phyloP scores from a whole-genome alignment of 2,329 filamentous ascomycete genomes.

The Aspergillus pseudoviridinutans region DNA sequence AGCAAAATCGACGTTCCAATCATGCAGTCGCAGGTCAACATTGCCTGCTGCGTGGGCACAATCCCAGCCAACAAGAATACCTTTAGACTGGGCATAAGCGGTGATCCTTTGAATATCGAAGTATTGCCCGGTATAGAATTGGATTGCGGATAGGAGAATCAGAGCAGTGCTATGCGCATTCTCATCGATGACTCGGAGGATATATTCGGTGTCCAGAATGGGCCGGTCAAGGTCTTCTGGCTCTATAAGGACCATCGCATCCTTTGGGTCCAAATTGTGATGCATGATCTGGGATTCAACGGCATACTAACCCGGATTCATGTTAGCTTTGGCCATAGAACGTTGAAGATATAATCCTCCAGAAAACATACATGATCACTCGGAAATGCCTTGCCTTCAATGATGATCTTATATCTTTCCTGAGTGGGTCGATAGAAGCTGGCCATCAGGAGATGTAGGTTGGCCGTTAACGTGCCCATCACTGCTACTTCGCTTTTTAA shows the following conservation, averaged over 20 bases:
- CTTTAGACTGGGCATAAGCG: conserved; percentile 65
- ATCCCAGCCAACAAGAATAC: conserved; percentile 79
- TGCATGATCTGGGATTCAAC: conserved; percentile 74
- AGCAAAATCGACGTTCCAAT: conserved; percentile 89
- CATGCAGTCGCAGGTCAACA: conserved; percentile 71
- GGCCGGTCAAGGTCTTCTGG: conserved; percentile 52
- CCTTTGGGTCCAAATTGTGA: conserved; percentile 63
- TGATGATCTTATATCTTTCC: conserved; percentile 70
- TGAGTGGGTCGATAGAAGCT: conserved; percentile 73
- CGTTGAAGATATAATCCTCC: background rate
- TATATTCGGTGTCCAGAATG: conserved; percentile 66
- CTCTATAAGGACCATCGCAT: conserved; percentile 70
- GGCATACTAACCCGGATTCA: conserved; percentile 58
- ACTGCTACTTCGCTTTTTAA: conserved; percentile 70
- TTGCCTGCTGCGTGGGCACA: conserved; percentile 84
- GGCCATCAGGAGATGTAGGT: conserved; percentile 77
- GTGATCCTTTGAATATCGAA: conserved; percentile 82
- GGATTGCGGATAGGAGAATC: conserved; percentile 77
- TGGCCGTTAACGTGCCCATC: conserved; percentile 82
- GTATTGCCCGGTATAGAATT: conserved; percentile 88
- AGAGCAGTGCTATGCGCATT: conserved; percentile 71
- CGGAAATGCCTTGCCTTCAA: conserved; percentile 88
- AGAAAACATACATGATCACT: conserved; percentile 65
- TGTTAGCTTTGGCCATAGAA: conserved; percentile 4
- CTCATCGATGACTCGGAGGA: conserved; percentile 68